Evolutionary conservation across 2,329 filamentous ascomycete genomes (phyloP).

Genomic region (Pyrenochaeta sp.): DNA sequence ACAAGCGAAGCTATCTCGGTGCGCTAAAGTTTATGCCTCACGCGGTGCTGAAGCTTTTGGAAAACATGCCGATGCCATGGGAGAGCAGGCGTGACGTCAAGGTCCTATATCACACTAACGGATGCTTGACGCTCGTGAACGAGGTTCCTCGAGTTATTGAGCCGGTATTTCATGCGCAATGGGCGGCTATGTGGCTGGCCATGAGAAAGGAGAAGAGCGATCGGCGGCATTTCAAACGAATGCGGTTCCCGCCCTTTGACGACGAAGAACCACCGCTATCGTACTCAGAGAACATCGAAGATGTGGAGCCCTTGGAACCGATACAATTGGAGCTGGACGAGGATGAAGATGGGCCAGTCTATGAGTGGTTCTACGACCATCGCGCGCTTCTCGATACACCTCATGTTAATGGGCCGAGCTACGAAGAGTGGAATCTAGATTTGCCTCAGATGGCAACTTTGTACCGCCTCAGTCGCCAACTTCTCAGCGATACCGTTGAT

Average conservation of each 20-base stretch:
- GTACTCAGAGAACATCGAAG: conserved; percentile 98
- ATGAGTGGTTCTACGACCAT: conserved; percentile 98
- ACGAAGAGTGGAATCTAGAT: conserved; percentile 93
- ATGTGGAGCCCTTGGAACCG: conserved; percentile 95
- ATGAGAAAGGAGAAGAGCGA: conserved; percentile 99
- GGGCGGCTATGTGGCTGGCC: conserved; percentile 99
- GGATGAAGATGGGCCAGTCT: conserved; percentile 87
- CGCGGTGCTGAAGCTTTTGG: conserved; percentile 92
- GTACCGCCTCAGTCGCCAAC: conserved; percentile 87
- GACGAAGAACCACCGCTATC: conserved; percentile 97
- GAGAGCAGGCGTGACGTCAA: conserved; percentile 96
- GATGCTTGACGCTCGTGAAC: conserved; percentile 95
- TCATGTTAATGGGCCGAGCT: conserved; percentile 95
- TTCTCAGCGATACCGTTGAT: conserved; percentile 91
- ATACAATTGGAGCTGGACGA: conserved; percentile 99
- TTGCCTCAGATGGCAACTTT: conserved; percentile 96
- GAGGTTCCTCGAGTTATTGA: conserved; percentile 97
- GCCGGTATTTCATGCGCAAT: conserved; percentile 96
- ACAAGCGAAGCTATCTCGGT: conserved; percentile 97
- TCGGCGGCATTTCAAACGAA: conserved; percentile 93
- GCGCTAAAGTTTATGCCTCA: conserved; percentile 99
- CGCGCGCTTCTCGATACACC: conserved; percentile 87
- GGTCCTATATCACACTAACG: conserved; percentile 97
- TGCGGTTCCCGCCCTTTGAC: conserved; percentile 98
- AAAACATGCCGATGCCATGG: conserved; percentile 99